Evolutionary conservation across 2,329 filamentous ascomycete genomes (phyloP).

Genomic region (Simplicillium sp.): DNA sequence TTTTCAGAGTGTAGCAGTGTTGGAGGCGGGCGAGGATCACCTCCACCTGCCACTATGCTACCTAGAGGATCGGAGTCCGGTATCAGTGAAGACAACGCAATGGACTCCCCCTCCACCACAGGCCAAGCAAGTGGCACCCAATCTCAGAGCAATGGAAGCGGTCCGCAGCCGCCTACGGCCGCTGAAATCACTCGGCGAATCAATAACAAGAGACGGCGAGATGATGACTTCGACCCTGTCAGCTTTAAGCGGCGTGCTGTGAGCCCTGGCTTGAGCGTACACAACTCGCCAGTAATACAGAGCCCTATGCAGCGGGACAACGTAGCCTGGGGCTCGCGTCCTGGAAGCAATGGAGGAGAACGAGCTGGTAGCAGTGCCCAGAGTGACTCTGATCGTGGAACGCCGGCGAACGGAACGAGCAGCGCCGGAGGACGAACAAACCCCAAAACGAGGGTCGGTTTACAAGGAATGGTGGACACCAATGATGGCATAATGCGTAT

Average conservation of each 20-base stretch:
- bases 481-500: slow-evolving; percentile 93
- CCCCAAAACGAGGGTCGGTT: slow-evolving; percentile 57
- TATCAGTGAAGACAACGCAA: slow-evolving; percentile 60
- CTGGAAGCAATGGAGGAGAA: slow-evolving; percentile 51
- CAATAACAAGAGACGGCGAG: slow-evolving; percentile 73
- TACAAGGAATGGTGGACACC: slow-evolving; percentile 94
- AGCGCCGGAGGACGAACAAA: slow-evolving; percentile 32
- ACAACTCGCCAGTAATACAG: slow-evolving; percentile 82
- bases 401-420: slow-evolving; percentile 20
- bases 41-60: slow-evolving; percentile 56
- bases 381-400: slow-evolving; percentile 36
- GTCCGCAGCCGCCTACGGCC: slow-evolving; percentile 47
- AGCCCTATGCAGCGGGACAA: slow-evolving; percentile 68
- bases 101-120: slow-evolving; percentile 54
- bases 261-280: slow-evolving; percentile 80
- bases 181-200: slow-evolving; percentile 71
- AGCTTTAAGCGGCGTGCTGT: slow-evolving; percentile 89
- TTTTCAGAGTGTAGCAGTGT: slow-evolving; percentile 59
- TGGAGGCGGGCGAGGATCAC: slow-evolving; percentile 42
- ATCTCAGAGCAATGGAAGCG: slow-evolving; percentile 18
- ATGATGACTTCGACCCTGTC: slow-evolving; percentile 82
- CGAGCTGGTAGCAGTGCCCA: slow-evolving; percentile 41
- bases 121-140: slow-evolving; percentile 11
- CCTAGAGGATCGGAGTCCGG: slow-evolving; percentile 49
- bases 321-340: slow-evolving; percentile 62